These are phyloP conservation scores for Diplodia mutila DNA, from an alignment of 2,329 filamentous ascomycete species.

Conservation along the genomic window DNA sequence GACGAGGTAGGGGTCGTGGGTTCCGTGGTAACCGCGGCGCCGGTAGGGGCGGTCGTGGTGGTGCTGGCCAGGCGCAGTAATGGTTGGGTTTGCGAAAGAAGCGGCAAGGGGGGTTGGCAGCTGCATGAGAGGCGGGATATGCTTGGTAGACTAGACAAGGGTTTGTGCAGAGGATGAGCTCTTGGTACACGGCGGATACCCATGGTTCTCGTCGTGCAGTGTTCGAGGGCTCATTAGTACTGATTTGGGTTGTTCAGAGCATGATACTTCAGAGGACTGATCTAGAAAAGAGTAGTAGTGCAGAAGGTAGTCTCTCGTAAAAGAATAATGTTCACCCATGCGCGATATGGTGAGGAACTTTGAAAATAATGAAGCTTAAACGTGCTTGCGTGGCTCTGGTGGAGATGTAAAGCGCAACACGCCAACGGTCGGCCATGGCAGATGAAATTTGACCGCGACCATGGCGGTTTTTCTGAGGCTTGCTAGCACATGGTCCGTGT, in stretches of 20 bases:
- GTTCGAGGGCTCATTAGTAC: neutral
- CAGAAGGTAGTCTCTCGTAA: neutral
- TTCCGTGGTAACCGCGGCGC: constrained; percentile 12
- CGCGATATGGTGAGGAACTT: too few relatives aligned
- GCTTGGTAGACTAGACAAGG: constrained; percentile 4
- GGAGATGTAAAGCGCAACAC: neutral
- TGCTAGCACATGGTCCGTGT: constrained; percentile 1
- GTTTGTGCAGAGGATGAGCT: neutral
- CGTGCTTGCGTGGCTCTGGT: neutral
- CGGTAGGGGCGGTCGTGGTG: constrained; percentile 18
- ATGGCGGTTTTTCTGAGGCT: neutral
- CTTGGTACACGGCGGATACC: neutral
- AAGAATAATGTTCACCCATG: too few relatives aligned
- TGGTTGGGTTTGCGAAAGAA: neutral
- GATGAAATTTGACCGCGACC: neutral
- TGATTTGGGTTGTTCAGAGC: neutral
- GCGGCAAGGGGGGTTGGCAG: neutral
- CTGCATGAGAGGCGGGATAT: neutral
- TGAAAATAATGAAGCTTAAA: neutral
- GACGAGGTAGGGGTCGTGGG: constrained; percentile 37
- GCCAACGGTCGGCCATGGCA: neutral
- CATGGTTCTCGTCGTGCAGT: constrained; percentile 1
- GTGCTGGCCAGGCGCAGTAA: neutral
- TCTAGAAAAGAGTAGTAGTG: neutral
- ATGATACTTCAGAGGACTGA: neutral